Percentiles rank a stretch among this genome's conserved stretches.
These are phyloP conservation scores for Ulvella scutata DNA, from an alignment of 139 green algal genomes.

Conservation along the genomic window DNA sequence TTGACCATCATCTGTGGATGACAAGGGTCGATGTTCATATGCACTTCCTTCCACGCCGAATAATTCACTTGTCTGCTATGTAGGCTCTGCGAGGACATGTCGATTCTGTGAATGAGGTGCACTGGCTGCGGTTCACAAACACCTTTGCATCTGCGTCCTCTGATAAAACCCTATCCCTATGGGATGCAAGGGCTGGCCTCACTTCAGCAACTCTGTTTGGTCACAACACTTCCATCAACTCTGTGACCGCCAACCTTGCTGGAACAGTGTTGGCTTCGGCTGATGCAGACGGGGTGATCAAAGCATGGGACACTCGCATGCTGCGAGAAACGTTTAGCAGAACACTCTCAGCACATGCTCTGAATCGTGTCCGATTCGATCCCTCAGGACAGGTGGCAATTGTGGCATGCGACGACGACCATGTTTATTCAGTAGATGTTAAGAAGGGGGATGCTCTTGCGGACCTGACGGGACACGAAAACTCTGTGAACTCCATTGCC, in stretches of 20 bases:
- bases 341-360: neutral
- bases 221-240: slow-evolving; percentile 62
- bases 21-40: neutral
- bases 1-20: too few relatives aligned
- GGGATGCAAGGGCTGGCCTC: slow-evolving; percentile 58
- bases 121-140: slow-evolving; percentile 54
- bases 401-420: slow-evolving; percentile 52
- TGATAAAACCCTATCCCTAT: slow-evolving; percentile 71
- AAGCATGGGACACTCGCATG: slow-evolving; percentile 78
- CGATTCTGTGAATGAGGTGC: slow-evolving; percentile 68
- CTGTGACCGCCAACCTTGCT: slow-evolving; percentile 36
- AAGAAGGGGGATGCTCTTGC: neutral
- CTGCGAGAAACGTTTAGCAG: slow-evolving; percentile 48
- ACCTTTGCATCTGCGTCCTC: slow-evolving; percentile 36
- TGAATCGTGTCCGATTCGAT: neutral
- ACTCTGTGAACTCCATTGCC: slow-evolving; percentile 47
- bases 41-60: neutral
- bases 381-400: slow-evolving; percentile 23
- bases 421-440: slow-evolving; percentile 18
- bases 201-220: slow-evolving; percentile 68
- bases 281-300: slow-evolving; percentile 62
- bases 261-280: slow-evolving; percentile 30
- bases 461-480: slow-evolving; percentile 55
- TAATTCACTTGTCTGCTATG: neutral
- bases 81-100: slow-evolving; percentile 51